A percentile compares a stretch with the other conserved stretches of the same genome.
These are phyloP conservation scores for Larix kaempferi DNA, from an alignment of 75 land plant genomes.

Conservation along the genomic window DNA sequence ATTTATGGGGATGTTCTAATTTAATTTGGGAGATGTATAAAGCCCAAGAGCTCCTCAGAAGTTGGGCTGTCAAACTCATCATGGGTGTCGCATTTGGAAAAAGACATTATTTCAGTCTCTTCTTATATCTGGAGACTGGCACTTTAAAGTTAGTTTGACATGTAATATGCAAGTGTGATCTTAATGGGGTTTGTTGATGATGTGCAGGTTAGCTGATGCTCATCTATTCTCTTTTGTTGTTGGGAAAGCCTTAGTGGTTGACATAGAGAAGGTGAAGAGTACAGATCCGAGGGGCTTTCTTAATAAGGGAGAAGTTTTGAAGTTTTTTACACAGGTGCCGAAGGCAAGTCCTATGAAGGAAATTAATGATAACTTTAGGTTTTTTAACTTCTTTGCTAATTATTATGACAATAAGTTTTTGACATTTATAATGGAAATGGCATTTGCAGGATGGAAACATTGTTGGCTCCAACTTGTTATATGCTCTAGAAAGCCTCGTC, in stretches of 20 bases:
- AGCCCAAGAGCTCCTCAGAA: background rate
- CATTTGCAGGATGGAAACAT: constrained; percentile 58
- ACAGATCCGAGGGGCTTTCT: constrained; percentile 50
- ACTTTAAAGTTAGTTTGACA: background rate
- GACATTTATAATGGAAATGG: constrained; percentile 1
- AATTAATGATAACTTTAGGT: background rate
- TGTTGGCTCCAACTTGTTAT: constrained; percentile 79
- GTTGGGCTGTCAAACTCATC: background rate
- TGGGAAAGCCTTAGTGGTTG: constrained; percentile 93
- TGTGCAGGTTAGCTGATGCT: constrained; percentile 86
- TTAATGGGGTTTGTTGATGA: background rate
- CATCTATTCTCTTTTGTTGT: constrained; percentile 95
- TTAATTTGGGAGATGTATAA: background rate
- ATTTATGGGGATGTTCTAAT: background rate
- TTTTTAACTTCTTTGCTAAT: background rate
- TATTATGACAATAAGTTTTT: constrained; percentile 1
- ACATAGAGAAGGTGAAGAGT: constrained; percentile 80
- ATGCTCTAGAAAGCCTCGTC: constrained; percentile 84
- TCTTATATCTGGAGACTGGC: constrained; percentile 10
- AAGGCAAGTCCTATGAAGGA: constrained; percentile 38
- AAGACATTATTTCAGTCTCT: background rate
- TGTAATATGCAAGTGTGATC: too few relatives aligned
- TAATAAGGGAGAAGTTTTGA: constrained; percentile 46
- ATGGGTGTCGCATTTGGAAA: background rate
- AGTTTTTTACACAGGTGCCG: constrained; percentile 56